phyloP scores from a whole-genome alignment of 306 rosid species.

The Cucumis hystrix region DNA sequence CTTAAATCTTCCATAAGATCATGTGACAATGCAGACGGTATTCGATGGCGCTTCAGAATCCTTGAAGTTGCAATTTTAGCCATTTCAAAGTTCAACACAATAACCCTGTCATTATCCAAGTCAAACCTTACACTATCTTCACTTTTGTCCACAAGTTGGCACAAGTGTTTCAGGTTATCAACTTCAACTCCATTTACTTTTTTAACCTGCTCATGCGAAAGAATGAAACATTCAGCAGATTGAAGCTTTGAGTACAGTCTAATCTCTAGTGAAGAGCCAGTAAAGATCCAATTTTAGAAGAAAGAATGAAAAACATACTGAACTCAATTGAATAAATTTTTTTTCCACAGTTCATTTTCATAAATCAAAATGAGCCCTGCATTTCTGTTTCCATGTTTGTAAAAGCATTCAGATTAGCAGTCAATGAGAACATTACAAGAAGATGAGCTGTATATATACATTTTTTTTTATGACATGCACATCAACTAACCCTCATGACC shows the following conservation, averaged over 20 bases:
- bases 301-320: neutral
- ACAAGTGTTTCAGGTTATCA: conserved; percentile 55
- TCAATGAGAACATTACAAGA: neutral
- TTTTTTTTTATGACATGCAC: too few relatives aligned
- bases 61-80: conserved; percentile 61
- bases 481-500: too few relatives aligned
- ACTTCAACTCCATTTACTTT: conserved; percentile 67
- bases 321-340: neutral
- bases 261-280: neutral
- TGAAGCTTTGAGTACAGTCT: neutral
- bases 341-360: neutral
- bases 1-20: conserved; percentile 36
- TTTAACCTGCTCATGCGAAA: conserved; percentile 36
- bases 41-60: conserved; percentile 71
- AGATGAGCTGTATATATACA: too few relatives aligned
- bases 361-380: neutral
- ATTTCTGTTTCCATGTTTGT: neutral
- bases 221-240: neutral
- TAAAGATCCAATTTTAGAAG: neutral
- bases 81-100: conserved; percentile 40
- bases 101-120: conserved; percentile 77
- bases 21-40: conserved; percentile 49
- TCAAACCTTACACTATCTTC: conserved; percentile 58
- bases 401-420: neutral
- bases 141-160: conserved; percentile 48